Evolutionary conservation across 2,329 filamentous ascomycete genomes (phyloP), one percentile per base, ranked within the genome.

Genomic region (Colletotrichum australisinense): DNA sequence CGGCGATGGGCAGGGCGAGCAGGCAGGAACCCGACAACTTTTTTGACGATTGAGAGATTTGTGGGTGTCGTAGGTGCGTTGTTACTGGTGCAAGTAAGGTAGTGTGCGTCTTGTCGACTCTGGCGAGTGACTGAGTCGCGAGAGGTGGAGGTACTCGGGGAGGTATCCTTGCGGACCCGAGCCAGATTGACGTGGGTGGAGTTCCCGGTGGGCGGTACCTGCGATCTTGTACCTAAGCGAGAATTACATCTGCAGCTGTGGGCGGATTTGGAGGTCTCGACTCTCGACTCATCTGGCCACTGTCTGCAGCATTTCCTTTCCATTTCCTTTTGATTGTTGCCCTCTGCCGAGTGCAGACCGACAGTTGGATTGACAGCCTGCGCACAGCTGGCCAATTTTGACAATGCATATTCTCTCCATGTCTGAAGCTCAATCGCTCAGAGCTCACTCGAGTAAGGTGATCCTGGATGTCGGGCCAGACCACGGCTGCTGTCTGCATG

Each of bases 211-310:
- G 19, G 32, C 52, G 52, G 49, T 65, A 65, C 63, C 19, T 65
- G 24, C 52, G 32, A 65, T 46, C 32, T 42, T 56, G 66, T 69
- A 67, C 42, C 53, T 30, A 57, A 59, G 69, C 69, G 65, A 63
- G 32, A 49, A 58, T 53, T 24, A 16, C 24, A 28, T 53, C 30
- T 57, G 63, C 24, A 53, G 32, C 24, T 55, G 35, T 63, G 52
- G 64, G 58, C 49, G 56, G 16, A 22, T 26, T 52, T 35, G 38
- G 42, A n/a, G 64, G 58, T 69, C 58, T 72, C 58, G 65, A 69
- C 69, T 69, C 58, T 72, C 58, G 65, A 69, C 69, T 38, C 38
- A 49, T 53, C 58, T 72, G 69, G 65, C 52, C 63, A 30, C 65
- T 69, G 69, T 52, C 52, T 46, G 57, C 56, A 24, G 28, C 63